Percentiles rank a stretch among this genome's conserved stretches.
phyloP scores from a whole-genome alignment of 345 rosid species.

The Acer campestre region DNA sequence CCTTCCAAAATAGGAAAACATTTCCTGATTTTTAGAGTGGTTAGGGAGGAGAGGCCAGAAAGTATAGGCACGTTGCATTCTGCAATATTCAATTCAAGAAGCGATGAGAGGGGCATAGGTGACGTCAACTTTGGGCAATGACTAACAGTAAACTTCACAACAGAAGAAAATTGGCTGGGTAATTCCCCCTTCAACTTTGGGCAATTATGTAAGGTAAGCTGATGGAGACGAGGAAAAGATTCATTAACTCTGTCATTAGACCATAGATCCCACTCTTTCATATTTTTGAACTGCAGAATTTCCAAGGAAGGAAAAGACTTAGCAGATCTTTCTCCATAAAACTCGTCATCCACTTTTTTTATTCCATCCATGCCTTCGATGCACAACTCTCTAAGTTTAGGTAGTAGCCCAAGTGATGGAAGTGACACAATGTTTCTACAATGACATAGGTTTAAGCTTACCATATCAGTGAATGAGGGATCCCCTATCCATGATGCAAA shows the following conservation, averaged over 20 bases:
- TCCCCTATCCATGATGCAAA: background rate
- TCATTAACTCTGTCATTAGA: background rate
- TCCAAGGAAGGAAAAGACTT: conserved; percentile 2
- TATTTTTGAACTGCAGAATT: background rate
- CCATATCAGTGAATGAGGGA: background rate
- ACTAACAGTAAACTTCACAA: background rate
- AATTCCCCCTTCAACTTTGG: background rate
- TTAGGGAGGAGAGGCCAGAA: background rate
- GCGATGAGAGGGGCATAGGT: background rate
- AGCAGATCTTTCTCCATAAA: background rate
- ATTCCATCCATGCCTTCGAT: conserved; percentile 17
- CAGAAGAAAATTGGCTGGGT: background rate
- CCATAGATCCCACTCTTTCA: background rate
- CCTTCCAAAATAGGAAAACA: background rate
- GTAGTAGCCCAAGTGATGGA: conserved; percentile 28
- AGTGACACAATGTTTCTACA: conserved; percentile 8
- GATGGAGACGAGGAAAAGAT: background rate
- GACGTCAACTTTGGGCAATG: background rate
- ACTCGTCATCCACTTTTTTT: background rate
- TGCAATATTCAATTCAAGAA: background rate
- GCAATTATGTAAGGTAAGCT: background rate
- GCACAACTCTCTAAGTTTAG: conserved; percentile 20
- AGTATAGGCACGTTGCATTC: background rate
- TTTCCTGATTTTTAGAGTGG: background rate
- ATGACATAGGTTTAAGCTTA: background rate